Percentiles rank a stretch among this genome's conserved stretches.
Conservation (phyloP, 1,139 yeast genomes). For the Scheffersomyces illinoinensis region DNA sequence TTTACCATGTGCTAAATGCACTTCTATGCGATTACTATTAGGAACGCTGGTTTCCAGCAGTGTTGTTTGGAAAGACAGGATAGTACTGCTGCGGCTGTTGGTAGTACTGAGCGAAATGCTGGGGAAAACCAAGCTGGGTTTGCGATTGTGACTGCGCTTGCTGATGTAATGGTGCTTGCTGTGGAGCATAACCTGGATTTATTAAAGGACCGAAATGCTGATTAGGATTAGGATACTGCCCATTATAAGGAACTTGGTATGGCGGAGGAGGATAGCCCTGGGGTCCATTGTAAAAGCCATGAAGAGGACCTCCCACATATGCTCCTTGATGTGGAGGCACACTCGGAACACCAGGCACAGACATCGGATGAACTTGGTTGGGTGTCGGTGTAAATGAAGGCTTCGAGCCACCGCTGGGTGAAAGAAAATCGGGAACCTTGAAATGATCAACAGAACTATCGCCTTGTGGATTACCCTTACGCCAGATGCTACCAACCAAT, state of each 20-base stretch:
- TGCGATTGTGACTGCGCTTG: constrained; percentile 5
- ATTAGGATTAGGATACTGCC: background rate
- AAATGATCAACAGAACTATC: background rate
- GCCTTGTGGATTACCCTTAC: background rate
- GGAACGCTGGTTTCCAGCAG: background rate
- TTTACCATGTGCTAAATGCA: background rate
- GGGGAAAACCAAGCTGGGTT: background rate
- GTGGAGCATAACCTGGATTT: background rate
- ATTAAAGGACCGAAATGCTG: background rate
- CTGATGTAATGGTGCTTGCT: background rate
- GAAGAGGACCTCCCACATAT: background rate
- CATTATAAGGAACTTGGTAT: constrained; percentile 3
- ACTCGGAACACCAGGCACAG: background rate
- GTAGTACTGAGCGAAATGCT: background rate
- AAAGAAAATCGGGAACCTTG: background rate
- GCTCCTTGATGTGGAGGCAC: background rate
- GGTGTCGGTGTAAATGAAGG: background rate
- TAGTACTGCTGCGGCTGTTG: background rate
- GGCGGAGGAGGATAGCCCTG: constrained; percentile 1
- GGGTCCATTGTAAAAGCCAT: background rate
- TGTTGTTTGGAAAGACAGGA: background rate
- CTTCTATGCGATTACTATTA: background rate
- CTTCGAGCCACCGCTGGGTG: background rate
- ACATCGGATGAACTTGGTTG: background rate
- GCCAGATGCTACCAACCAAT: background rate